Percentiles rank a stretch among this genome's conserved stretches.
These are phyloP conservation scores for Melampsora allii-populina DNA, from an alignment of 1,284 basidiomycete species.

Conservation along the genomic window DNA sequence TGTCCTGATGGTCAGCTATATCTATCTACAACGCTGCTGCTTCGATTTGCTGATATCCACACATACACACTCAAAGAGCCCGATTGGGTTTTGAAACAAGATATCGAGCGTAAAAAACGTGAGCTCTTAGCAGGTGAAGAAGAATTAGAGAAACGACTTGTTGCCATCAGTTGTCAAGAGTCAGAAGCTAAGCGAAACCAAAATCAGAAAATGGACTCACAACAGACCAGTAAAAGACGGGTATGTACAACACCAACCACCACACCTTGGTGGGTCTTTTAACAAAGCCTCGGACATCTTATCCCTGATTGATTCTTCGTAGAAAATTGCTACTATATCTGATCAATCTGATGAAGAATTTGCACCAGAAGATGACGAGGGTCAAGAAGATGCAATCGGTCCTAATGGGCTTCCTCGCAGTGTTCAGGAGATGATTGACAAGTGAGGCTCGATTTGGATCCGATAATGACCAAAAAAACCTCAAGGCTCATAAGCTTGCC, in stretches of 20 bases:
- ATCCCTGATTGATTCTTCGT: slow-evolving; percentile 48
- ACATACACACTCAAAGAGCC: slow-evolving; percentile 50
- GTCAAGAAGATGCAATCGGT: slow-evolving; percentile 8
- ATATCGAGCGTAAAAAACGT: slow-evolving; percentile 49
- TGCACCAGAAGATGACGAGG: slow-evolving; percentile 24
- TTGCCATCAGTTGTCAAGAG: slow-evolving; percentile 44
- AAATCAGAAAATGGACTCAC: not conserved
- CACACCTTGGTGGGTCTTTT: slow-evolving; percentile 35
- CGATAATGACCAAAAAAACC: not conserved
- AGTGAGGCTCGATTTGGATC: not conserved
- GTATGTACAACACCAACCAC: slow-evolving; percentile 19
- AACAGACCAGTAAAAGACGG: slow-evolving; percentile 11
- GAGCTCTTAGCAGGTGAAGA: slow-evolving; percentile 50
- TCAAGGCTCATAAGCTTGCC: not conserved
- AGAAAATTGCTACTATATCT: slow-evolving; percentile 45
- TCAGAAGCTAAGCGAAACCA: slow-evolving; percentile 44
- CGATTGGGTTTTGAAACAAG: slow-evolving; percentile 55
- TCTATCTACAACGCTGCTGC: not conserved
- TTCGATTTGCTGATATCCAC: not conserved
- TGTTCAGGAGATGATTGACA: slow-evolving; percentile 40
- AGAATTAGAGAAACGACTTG: slow-evolving; percentile 51
- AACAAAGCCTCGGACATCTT: slow-evolving; percentile 1
- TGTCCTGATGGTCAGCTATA: slow-evolving; percentile 17
- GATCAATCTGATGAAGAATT: slow-evolving; percentile 40
- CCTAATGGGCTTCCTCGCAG: slow-evolving; percentile 34